Evolutionary conservation across 2,329 filamentous ascomycete species (phyloP), one percentile per base, ranked within the genome.

Genomic region (Raffaelea ambrosiae): DNA sequence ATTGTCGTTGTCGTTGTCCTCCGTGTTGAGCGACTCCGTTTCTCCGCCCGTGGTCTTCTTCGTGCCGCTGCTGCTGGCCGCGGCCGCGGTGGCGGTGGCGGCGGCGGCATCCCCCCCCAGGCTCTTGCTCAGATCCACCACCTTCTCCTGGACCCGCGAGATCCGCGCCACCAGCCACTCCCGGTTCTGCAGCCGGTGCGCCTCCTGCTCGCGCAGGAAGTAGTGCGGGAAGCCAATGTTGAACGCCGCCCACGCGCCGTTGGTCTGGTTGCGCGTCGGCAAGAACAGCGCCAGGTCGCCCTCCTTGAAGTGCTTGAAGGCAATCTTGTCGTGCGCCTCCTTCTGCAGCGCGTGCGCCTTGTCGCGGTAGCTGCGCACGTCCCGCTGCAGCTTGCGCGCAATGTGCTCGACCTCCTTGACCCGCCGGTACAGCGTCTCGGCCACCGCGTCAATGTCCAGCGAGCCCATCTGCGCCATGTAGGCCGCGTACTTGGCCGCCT

Each of bases 131-230:
- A 97, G 72, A 63, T 98, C 90, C 0, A 98, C 93, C 3, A 97
- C 84, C 3, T 89, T 85, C 63, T 96, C 88, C 67, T 97, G 88
- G 20, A 97, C 82, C 54, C 88, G 88, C 13, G 83, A 83, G 50
- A 98, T 97, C 16, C 93, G 83, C 9, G 93, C 93, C 8, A 98
- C 83, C n/a, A 98, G 80, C 89, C 93, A 98, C 62, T 98, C 93
- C 33, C 91, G 79, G 43, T 82, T 83, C 26, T 84, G 81, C 5
- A 98, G 72, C 51, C 88, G 84, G 65, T 98, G 94, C 1, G 76
- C 77, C 57, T 97, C 91, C 62, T 94, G 86, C 64, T 98, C 93
- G 33, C 89, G 86, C 3, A 98, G 74, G 69, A 98, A 98, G 68
- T 93, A 97, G 63, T 98, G 93, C 9, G 93, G 93, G 51, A 91